Percentiles rank a stretch among this genome's conserved stretches.
Conservation (phyloP, 331 rosid species). For the Dryas integrifolia region DNA sequence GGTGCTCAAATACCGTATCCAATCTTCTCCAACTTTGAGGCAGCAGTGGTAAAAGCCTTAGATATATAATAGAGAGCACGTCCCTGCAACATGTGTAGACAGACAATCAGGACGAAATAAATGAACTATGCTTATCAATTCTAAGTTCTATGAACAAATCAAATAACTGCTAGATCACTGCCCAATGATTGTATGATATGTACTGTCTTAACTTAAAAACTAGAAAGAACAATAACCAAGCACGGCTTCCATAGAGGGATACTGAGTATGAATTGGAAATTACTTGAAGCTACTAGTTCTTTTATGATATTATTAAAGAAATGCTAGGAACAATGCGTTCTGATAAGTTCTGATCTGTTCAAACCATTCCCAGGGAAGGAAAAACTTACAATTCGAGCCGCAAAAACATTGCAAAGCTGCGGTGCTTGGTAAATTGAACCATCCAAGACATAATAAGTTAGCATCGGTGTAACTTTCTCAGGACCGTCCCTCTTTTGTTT, state of each 20-base stretch:
- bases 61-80: slow-evolving; percentile 71
- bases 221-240: neutral
- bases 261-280: neutral
- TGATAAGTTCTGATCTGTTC: neutral
- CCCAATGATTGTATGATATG: slow-evolving; percentile 2
- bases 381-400: slow-evolving; percentile 68
- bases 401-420: slow-evolving; percentile 81
- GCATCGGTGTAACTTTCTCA: slow-evolving; percentile 81
- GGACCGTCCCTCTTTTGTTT: slow-evolving; percentile 92
- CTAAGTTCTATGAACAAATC: neutral
- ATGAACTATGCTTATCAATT: neutral
- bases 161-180: neutral
- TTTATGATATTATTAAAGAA: slow-evolving; percentile 2
- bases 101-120: slow-evolving; percentile 27
- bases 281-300: neutral
- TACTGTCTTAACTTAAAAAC: neutral
- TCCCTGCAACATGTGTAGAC: slow-evolving; percentile 50
- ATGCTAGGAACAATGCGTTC: neutral
- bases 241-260: neutral
- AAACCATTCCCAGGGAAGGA: neutral
- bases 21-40: slow-evolving; percentile 91
- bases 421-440: slow-evolving; percentile 94
- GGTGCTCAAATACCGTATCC: slow-evolving; percentile 54
- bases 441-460: slow-evolving; percentile 78
- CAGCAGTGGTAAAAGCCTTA: slow-evolving; percentile 85